These are phyloP conservation scores for Mucor plumbeus DNA, from an alignment of 371 early-diverging fungal genomes.

Conservation along the genomic window DNA sequence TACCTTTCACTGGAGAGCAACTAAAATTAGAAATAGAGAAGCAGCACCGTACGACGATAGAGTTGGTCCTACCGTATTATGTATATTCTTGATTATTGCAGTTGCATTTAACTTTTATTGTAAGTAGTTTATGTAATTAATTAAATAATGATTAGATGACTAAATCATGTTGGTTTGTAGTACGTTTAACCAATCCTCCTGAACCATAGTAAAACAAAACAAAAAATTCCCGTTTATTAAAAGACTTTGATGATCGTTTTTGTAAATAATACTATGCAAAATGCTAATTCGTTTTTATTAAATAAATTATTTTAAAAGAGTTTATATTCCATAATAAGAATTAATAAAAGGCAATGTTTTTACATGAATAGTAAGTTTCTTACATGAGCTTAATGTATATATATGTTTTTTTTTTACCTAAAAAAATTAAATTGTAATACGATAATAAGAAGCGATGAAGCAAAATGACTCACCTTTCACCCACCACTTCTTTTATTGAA, in stretches of 20 bases:
- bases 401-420: too few relatives aligned
- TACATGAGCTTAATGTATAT: too few relatives aligned
- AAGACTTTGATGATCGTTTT: too few relatives aligned
- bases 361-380: too few relatives aligned
- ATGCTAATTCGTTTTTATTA: too few relatives aligned
- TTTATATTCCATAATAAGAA: too few relatives aligned
- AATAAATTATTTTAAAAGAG: too few relatives aligned
- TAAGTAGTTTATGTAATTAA: conserved; percentile 51
- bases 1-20: conserved; percentile 87
- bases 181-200: neutral
- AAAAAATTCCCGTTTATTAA: neutral
- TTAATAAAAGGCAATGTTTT: too few relatives aligned
- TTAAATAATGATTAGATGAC: neutral
- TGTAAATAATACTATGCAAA: too few relatives aligned
- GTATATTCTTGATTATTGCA: conserved; percentile 77
- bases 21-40: conserved; percentile 60
- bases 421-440: neutral
- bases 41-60: conserved; percentile 64
- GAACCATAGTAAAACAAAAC: neutral
- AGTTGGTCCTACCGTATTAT: conserved; percentile 76
- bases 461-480: conserved; percentile 4
- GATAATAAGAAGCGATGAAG: neutral
- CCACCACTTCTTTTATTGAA: neutral
- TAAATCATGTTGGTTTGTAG: neutral
- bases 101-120: conserved; percentile 82